Evolutionary conservation across 1,284 basidiomycete species (phyloP).

Genomic region (Rhodotorula sp.): DNA sequence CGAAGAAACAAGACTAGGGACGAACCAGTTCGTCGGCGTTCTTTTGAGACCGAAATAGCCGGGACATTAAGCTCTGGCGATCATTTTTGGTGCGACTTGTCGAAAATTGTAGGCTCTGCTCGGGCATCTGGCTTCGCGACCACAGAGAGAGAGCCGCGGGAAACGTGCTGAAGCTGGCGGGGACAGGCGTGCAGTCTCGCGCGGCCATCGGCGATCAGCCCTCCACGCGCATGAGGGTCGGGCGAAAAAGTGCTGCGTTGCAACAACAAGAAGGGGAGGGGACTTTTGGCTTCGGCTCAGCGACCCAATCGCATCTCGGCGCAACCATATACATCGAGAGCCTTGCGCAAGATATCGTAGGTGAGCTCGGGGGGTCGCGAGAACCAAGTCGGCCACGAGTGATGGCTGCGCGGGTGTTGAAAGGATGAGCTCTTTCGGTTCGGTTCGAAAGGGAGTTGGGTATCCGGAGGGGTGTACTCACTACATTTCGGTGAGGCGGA

Average conservation of each 20-base stretch:
- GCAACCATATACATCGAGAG: conserved; percentile 43
- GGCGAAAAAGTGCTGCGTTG: neutral
- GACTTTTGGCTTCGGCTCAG: conserved; percentile 2
- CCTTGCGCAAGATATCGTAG: conserved; percentile 34
- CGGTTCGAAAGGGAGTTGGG: neutral
- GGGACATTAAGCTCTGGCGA: no score
- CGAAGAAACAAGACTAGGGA: no score
- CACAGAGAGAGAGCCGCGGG: no score
- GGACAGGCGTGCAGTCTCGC: no score
- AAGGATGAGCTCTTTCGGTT: neutral
- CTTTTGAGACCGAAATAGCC: no score
- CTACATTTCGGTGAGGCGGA: conserved; percentile 44
- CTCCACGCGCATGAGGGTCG: neutral
- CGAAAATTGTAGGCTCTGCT: no score
- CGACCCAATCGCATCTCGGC: conserved; percentile 44
- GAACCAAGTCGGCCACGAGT: conserved; percentile 39
- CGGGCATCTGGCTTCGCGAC: no score
- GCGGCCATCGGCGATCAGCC: no score
- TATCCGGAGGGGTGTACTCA: conserved; percentile 12
- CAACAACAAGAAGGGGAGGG: neutral
- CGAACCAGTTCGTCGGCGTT: no score
- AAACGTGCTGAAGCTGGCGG: no score
- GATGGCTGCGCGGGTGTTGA: conserved; percentile 29
- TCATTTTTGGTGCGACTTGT: no score
- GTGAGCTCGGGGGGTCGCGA: conserved; percentile 25